Evolutionary conservation across 2,329 filamentous ascomycete species (phyloP), one percentile per base, ranked within the genome.

Genomic region (Curvularia sp.): DNA sequence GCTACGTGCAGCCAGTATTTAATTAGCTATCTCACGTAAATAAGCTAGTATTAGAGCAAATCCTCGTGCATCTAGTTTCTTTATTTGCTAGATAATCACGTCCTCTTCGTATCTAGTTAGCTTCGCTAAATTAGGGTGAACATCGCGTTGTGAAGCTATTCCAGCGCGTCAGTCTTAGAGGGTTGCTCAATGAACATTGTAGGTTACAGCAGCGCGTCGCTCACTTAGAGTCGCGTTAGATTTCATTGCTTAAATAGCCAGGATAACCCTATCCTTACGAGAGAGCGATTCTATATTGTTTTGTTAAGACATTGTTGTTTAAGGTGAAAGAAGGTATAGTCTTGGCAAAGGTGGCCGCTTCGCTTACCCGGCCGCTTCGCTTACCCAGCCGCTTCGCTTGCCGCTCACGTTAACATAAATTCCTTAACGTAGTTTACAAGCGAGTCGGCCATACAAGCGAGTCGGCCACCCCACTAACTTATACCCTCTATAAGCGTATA

Each of bases 1-100:
- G 52, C 53, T 41, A 25, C 58, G 50, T 15, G 45, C 49, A 54
- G 49, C 55, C 3, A 61, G 61, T 18, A 65, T 50, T 38, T 60
- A 23, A 39, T 61, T 49, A 19, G 63, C 57, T 34, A 63, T 65
- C 27, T 50, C 41, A 9, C 41, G 43, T 19, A 65, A 32, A n/a
- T n/a, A n/a, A n/a, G n/a, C n/a, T n/a, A n/a, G n/a, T n/a, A n/a
- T n/a, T n/a, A n/a, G n/a, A n/a, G 56, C 53, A 53, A 55, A 56
- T 25, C 54, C 53, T 63, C 52, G 57, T 32, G 39, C 38, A 48
- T 55, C 49, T 36, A 60, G 27, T 19, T 49, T 56, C 48, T 8
- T 49, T 49, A 60, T 60, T 30, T 53, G 54, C 34, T 60, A n/a
- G 12, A 61, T 30, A 57, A 64, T 30, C 15, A 41, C 30, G 43